Percentiles rank a stretch among this genome's conserved stretches.
These are phyloP conservation scores for Tetrapisispora iriomotensis DNA, from an alignment of 805 yeast species.

Conservation along the genomic window DNA sequence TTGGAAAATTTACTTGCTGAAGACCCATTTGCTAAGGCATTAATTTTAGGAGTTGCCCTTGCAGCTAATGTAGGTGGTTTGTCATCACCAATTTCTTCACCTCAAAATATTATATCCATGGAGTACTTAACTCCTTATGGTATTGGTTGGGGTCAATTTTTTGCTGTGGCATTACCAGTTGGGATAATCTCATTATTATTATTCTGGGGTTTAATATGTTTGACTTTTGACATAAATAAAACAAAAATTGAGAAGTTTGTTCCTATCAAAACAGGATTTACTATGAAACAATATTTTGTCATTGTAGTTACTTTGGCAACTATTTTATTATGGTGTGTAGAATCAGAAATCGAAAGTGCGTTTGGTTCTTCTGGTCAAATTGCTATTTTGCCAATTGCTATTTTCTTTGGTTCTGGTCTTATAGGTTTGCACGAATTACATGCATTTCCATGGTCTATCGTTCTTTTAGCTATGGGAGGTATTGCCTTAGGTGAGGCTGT, in stretches of 20 bases:
- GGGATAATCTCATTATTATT: conserved; percentile 49
- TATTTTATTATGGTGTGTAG: conserved; percentile 82
- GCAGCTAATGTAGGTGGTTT: conserved; percentile 92
- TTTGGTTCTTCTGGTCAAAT: conserved; percentile 92
- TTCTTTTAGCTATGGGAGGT: conserved; percentile 95
- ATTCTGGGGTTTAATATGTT: conserved; percentile 59
- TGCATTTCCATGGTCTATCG: conserved; percentile 94
- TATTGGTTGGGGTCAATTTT: conserved; percentile 84
- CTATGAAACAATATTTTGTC: conserved; percentile 64
- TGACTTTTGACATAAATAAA: conserved; percentile 43
- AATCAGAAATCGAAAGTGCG: conserved; percentile 55
- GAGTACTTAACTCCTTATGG: conserved; percentile 62
- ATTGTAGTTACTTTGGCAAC: conserved; percentile 60
- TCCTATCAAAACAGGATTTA: conserved; percentile 55
- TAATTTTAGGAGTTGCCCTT: conserved; percentile 82
- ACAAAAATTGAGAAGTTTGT: conserved; percentile 38
- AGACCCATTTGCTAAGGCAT: conserved; percentile 73
- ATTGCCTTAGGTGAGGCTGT: conserved; percentile 90
- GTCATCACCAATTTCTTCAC: conserved; percentile 94
- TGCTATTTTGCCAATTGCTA: conserved; percentile 74
- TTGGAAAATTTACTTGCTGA: conserved; percentile 67
- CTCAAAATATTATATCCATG: conserved; percentile 88
- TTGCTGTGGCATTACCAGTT: conserved; percentile 77
- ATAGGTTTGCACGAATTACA: conserved; percentile 79
- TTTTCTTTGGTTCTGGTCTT: conserved; percentile 84